A percentile compares a stretch with the other conserved stretches of the same genome.
Evolutionary conservation across 1,284 basidiomycete genomes (phyloP).

Genomic region (Hypsizygus ulmarius): DNA sequence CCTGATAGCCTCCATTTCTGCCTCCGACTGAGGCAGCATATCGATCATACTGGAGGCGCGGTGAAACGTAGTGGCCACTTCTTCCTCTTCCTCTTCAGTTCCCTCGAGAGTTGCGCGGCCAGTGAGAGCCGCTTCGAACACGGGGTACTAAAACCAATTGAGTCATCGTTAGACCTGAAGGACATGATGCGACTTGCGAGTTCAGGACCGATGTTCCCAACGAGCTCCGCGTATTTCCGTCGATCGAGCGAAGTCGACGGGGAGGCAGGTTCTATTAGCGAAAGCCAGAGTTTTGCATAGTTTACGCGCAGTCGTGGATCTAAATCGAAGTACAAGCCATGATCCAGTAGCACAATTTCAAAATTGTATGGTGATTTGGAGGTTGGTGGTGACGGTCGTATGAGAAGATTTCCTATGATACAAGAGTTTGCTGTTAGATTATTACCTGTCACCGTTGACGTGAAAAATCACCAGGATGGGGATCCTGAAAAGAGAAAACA

Average conservation of each 20-base stretch:
- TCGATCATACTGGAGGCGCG: slow-evolving; percentile 78
- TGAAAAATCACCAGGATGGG: slow-evolving; percentile 58
- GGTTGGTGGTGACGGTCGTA: slow-evolving; percentile 63
- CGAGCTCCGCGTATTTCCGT: slow-evolving; percentile 81
- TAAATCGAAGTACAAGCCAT: slow-evolving; percentile 91
- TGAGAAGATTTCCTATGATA: slow-evolving; percentile 80
- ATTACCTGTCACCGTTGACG: slow-evolving; percentile 4
- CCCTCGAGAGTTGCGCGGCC: slow-evolving; percentile 66
- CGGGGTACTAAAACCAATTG: slow-evolving; percentile 54
- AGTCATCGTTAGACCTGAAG: slow-evolving; percentile 14
- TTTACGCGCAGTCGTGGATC: slow-evolving; percentile 75
- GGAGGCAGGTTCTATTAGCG: slow-evolving; percentile 75
- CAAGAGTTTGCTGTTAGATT: slow-evolving; percentile 14
- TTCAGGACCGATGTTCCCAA: slow-evolving; percentile 87
- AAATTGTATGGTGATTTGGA: slow-evolving; percentile 89
- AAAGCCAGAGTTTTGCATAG: slow-evolving; percentile 83
- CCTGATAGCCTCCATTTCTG: slow-evolving; percentile 77
- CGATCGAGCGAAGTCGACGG: slow-evolving; percentile 63
- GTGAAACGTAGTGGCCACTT: slow-evolving; percentile 36
- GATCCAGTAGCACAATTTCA: slow-evolving; percentile 90
- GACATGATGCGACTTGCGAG: slow-evolving; percentile 49
- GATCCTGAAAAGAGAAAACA: slow-evolving; percentile 48
- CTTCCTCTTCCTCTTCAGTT: slow-evolving; percentile 44
- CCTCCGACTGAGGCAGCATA: slow-evolving; percentile 60
- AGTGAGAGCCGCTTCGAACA: slow-evolving; percentile 86